Conservation (phyloP, 2,329 filamentous ascomycete genomes). For the Pseudophaeomoniella oleicola region DNA sequence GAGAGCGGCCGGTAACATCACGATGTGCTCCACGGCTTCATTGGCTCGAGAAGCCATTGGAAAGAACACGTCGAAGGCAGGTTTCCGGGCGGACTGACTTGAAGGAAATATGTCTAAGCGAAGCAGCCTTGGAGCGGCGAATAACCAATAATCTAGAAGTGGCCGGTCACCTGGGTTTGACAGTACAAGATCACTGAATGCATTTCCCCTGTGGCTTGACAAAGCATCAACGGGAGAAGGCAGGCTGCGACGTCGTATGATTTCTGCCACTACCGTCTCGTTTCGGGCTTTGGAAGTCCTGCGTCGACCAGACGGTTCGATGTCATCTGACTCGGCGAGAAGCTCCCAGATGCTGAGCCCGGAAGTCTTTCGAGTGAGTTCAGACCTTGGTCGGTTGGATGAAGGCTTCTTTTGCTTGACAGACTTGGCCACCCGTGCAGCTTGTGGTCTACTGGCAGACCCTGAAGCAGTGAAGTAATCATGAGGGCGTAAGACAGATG, state of each 20-base stretch:
- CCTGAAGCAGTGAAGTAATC: background rate
- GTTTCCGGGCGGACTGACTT: background rate
- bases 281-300: background rate
- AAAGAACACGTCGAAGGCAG: background rate
- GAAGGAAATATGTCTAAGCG: background rate
- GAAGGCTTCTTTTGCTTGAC: background rate
- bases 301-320: background rate
- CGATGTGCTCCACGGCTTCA: background rate
- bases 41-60: background rate
- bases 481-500: background rate
- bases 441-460: background rate
- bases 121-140: background rate
- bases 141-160: background rate
- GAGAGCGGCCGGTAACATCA: background rate
- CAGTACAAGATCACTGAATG: background rate
- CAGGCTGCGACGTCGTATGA: background rate
- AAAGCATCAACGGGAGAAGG: background rate
- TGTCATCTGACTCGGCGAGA: background rate
- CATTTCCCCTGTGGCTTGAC: background rate
- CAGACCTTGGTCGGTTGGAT: background rate
- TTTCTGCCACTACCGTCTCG: background rate
- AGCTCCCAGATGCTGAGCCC: background rate
- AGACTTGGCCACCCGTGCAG: background rate
- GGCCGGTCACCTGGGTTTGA: background rate
- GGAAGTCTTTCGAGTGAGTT: background rate